Base-by-base conservation (phyloP, 768 basidiomycete species). In the Kwoniella shandongensis region DNA sequence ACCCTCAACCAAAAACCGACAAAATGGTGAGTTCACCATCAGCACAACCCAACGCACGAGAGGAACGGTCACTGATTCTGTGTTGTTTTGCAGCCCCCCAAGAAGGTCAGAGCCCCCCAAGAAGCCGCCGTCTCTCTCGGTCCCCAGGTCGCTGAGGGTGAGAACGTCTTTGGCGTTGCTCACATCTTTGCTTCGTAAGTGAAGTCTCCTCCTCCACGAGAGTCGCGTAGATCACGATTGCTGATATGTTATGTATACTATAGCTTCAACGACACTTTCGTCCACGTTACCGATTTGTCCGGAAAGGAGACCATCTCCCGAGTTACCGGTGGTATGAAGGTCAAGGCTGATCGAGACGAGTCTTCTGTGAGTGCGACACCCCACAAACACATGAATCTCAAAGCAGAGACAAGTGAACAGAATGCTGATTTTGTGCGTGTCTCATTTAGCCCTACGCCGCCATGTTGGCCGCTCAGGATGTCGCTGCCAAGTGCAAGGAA, bases 321-420 rank as follows among this genome's bases (percentile, higher is more conserved):
- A 76, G 91, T 97, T 63, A 98, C 96, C 67, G 93, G 93, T 78
- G 96, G 96, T 60, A 98, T 98, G 96, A 98, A 98, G 83, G 96
- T 99, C 81, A 99, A 98, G 83, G 96, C 94, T 12, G 96, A 99
- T 80, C 88, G 96, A 80, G 96, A 99, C 81, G 96, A 99, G 81
- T 97, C 92, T 39, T 97, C 93, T 90, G 96, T 75, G 55, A 65
- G 73, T 69, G 11, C n/a, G 11, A 22, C 39, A 17, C 4, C 3
- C 26, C 30, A 8, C 27, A 20, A 22, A 54, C 15, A 15, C 4
- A 52, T 40, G 17, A 40, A 18, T 17, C 4, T 40, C 22, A 7
- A 52, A 15, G 11, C n/a, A 40, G 12, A 13, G 29, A 5, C 23
- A 12, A 8, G 27, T 10, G 11, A 38, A 3, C 2, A 10, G n/a